Evolutionary conservation across 2,329 filamentous ascomycete species (phyloP).

Genomic region (Cladosporium sp.): DNA sequence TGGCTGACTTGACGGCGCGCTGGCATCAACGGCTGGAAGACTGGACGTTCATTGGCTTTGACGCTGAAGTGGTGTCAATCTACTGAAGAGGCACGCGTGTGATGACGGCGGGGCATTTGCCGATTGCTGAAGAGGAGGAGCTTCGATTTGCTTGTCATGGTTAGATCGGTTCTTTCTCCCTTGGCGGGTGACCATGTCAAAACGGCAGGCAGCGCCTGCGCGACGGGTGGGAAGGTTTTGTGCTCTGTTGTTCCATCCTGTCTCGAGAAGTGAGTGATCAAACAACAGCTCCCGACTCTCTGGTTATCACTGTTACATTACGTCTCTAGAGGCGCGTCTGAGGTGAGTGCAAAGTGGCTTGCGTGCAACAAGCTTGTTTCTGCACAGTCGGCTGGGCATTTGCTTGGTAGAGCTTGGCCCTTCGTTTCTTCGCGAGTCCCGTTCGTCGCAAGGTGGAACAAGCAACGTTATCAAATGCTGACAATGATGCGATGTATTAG

Average conservation of each 20-base stretch:
- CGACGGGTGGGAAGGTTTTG: background rate
- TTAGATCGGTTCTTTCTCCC: background rate
- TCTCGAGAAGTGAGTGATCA: background rate
- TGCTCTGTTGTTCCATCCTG: background rate
- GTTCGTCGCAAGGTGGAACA: background rate
- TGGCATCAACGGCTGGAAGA: background rate
- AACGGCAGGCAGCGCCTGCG: background rate
- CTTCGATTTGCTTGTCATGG: constrained; percentile 8
- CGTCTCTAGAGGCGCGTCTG: too few species aligned
- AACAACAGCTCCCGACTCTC: too few species aligned
- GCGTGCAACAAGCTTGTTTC: background rate
- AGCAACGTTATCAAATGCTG: background rate
- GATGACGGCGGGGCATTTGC: constrained; percentile 3
- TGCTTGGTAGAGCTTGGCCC: constrained; percentile 11
- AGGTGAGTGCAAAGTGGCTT: too few species aligned
- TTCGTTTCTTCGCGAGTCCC: background rate
- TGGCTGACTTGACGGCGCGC: background rate
- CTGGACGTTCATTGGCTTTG: too few species aligned
- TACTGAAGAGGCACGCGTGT: background rate
- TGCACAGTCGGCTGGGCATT: background rate
- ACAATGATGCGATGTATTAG: background rate
- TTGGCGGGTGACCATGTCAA: constrained; percentile 6
- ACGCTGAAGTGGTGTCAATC: too few species aligned
- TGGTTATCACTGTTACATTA: too few species aligned
- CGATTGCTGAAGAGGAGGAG: background rate